phyloP scores from a whole-genome alignment of 148 eudicot genomes.

The Salicornia ramosissima region DNA sequence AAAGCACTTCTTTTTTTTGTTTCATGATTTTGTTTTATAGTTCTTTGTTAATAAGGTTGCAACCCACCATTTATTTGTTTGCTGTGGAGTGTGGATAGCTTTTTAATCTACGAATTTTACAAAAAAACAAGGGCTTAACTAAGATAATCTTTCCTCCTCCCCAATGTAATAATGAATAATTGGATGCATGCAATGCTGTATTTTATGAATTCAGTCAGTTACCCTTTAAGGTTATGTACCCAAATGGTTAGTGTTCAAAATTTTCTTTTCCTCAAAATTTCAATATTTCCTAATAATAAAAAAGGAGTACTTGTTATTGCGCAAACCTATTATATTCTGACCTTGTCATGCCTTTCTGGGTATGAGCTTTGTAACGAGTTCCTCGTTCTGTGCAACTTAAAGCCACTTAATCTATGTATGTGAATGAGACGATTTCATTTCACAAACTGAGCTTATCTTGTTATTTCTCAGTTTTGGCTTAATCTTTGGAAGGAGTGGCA shows the following conservation, averaged over 20 bases:
- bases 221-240: background rate
- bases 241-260: background rate
- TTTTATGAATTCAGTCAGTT: background rate
- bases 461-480: slow-evolving; percentile 64
- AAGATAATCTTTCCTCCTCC: no score
- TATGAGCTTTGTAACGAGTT: background rate
- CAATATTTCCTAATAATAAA: background rate
- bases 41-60: background rate
- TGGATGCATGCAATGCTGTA: background rate
- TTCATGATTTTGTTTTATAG: background rate
- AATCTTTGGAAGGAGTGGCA: slow-evolving; percentile 98
- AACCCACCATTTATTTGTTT: background rate
- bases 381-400: background rate
- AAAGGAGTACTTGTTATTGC: background rate
- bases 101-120: no score
- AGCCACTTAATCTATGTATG: background rate
- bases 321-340: background rate
- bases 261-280: no score
- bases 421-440: background rate
- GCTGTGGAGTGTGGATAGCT: no score
- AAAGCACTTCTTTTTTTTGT: no score
- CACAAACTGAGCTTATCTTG: slow-evolving; percentile 15
- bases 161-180: no score
- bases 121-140: no score
- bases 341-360: background rate